Conservation (phyloP, 768 basidiomycete species). For the Trametes maxima region DNA sequence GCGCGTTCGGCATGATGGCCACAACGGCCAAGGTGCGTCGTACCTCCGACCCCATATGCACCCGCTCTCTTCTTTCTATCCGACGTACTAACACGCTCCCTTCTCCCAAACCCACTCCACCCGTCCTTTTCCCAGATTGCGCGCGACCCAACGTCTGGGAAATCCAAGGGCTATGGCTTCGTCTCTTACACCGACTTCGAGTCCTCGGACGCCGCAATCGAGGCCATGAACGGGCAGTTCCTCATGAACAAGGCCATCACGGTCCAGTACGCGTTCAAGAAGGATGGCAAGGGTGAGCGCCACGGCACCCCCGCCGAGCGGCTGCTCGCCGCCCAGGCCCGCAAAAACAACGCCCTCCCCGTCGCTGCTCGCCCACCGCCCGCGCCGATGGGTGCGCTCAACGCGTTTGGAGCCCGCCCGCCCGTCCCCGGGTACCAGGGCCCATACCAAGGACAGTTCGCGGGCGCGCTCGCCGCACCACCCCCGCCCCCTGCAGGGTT, state of each 20-base stretch:
- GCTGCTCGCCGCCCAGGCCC: conserved; percentile 90
- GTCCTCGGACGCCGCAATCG: conserved; percentile 92
- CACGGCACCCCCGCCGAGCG: conserved; percentile 98
- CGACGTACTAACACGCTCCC: neutral
- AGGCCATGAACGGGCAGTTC: conserved; percentile 97
- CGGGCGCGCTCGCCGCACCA: conserved; percentile 70
- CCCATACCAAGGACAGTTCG: conserved; percentile 91
- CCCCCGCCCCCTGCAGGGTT: conserved; percentile 84
- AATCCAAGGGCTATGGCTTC: conserved; percentile 97
- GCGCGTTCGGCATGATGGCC: conserved; percentile 91
- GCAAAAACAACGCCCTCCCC: conserved; percentile 91
- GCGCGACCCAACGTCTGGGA: conserved; percentile 80
- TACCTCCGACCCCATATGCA: conserved; percentile 12
- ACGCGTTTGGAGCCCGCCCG: conserved; percentile 63
- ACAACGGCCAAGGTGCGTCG: conserved; percentile 80
- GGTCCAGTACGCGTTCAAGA: conserved; percentile 99
- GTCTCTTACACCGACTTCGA: conserved; percentile 98
- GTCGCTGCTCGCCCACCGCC: conserved; percentile 75
- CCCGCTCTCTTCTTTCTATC: conserved; percentile 6
- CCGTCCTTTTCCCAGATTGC: conserved; percentile 63
- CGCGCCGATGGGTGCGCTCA: conserved; percentile 51
- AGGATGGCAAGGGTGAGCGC: conserved; percentile 97
- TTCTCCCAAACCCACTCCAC: conserved; percentile 12
- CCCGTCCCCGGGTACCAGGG: conserved; percentile 73
- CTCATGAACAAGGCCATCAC: conserved; percentile 98